Evolutionary conservation across 1,284 basidiomycete genomes (phyloP), one percentile per base, ranked within the genome.

Genomic region (Puccinia triticina): DNA sequence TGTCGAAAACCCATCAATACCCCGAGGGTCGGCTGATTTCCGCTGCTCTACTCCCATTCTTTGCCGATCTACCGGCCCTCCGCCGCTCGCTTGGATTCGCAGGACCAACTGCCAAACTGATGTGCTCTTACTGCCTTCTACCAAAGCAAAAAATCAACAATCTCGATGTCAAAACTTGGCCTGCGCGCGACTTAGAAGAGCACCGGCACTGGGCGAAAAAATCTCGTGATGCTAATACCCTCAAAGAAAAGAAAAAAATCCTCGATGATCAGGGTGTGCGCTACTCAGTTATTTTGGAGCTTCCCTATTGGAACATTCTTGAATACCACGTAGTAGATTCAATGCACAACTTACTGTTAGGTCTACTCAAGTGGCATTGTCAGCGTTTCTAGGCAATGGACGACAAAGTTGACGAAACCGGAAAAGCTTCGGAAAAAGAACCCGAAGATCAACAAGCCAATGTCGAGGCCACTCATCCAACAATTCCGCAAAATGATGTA

Each of bases 71-170:
- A 7, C 55, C 55, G 8, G 55, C 55, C 7, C 55, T 59, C 29
- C 55, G 55, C 29, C 55, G 55, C 7, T 75, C 43, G 57, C 48
- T 40, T 83, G 83, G 26, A 11, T 83, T 61, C 82, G 50, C 64
- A 53, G 29, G 16, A 11, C 69, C 43, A n/a, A 50, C 16, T 23
- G 59, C 83, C 7, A 64, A 26, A 32, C n/a, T 32, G 1, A 80
- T 82, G 71, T 84, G 83, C 48, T 84, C 83, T 8, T 74, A 55
- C 55, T 84, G 83, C 32, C 37, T 57, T 8, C 3, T 83, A 18
- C 14, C 3, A 76, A 43, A 83, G 59, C 40, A 66, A 18, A 16
- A 78, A 8, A 78, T 78, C 48, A 69, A 50, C 29, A 78, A 69
- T 34, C 21, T 78, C 46, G 64, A 67, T 8, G 26, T 2, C 8